Evolutionary conservation across 2,329 filamentous ascomycete species (phyloP).

Genomic region (Colletotrichum sp.): DNA sequence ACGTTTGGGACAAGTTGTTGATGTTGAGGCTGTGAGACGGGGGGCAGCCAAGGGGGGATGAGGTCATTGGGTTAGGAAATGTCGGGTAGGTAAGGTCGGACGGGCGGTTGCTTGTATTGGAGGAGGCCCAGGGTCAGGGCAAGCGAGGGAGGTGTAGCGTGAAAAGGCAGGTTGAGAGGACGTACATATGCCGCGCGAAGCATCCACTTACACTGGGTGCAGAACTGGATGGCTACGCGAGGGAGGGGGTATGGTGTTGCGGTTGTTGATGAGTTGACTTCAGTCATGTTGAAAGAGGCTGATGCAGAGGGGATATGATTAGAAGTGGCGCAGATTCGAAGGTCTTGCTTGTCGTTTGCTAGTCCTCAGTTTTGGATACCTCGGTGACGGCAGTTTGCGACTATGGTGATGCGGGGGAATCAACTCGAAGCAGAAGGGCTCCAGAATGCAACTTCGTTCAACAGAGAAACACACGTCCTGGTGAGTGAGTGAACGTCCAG

Average conservation of each 20-base stretch:
- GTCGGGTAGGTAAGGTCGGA: neutral
- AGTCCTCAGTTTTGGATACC: neutral
- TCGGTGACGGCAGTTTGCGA: neutral
- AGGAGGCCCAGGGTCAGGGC: neutral
- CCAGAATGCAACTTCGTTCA: neutral
- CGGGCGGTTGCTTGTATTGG: neutral
- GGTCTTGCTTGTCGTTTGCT: neutral
- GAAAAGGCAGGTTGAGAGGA: conserved; percentile 11
- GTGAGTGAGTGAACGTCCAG: neutral
- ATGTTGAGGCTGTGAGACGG: neutral
- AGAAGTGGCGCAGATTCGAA: neutral
- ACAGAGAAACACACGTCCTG: neutral
- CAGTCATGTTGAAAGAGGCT: neutral
- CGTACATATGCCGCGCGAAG: conserved; percentile 83
- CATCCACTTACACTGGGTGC: conserved; percentile 95
- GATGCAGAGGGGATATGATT: neutral
- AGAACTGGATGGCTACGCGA: conserved; percentile 86
- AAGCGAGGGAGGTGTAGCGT: neutral
- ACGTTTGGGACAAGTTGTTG: neutral
- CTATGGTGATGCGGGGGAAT: neutral
- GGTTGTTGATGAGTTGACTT: neutral
- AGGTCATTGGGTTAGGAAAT: neutral
- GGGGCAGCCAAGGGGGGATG: neutral
- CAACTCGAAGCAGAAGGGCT: neutral
- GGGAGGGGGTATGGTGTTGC: conserved; percentile 53